Conservation (phyloP, 176 grass and related monocot species). For the Typha latifolia region DNA sequence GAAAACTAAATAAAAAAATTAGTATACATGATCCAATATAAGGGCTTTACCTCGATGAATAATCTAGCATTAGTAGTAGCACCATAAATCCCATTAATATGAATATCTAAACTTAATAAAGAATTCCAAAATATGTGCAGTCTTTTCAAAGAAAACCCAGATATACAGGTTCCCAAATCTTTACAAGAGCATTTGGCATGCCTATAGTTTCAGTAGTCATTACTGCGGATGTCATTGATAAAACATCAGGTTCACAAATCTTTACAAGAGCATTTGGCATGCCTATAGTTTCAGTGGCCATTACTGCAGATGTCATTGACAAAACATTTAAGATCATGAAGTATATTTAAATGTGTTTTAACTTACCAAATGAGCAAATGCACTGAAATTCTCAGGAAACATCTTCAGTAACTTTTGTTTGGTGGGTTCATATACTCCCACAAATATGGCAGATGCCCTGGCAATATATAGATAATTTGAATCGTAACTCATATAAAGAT, state of each 20-base stretch:
- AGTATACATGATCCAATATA: not conserved
- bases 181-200: not conserved
- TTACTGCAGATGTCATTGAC: no score
- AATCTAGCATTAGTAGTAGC: not conserved
- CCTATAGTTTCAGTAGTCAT: not conserved
- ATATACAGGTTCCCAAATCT: not conserved
- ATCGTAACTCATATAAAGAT: no score
- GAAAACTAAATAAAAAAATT: not conserved
- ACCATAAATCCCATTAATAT: not conserved
- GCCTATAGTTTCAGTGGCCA: not conserved
- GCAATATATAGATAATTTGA: slow-evolving; percentile 11
- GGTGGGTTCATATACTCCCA: slow-evolving; percentile 87
- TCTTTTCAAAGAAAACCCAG: not conserved
- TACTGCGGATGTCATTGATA: no score
- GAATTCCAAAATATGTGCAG: not conserved
- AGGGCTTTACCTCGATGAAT: not conserved
- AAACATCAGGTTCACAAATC: not conserved
- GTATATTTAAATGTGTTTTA: not conserved
- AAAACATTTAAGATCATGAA: not conserved
- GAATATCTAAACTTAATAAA: not conserved
- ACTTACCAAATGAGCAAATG: slow-evolving; percentile 95
- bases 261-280: not conserved
- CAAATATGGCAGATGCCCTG: slow-evolving; percentile 94
- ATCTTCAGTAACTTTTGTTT: slow-evolving; percentile 64
- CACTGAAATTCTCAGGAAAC: slow-evolving; percentile 83